Evolutionary conservation across 2,329 filamentous ascomycete species (phyloP).

Genomic region (Celoporthe dispersa): DNA sequence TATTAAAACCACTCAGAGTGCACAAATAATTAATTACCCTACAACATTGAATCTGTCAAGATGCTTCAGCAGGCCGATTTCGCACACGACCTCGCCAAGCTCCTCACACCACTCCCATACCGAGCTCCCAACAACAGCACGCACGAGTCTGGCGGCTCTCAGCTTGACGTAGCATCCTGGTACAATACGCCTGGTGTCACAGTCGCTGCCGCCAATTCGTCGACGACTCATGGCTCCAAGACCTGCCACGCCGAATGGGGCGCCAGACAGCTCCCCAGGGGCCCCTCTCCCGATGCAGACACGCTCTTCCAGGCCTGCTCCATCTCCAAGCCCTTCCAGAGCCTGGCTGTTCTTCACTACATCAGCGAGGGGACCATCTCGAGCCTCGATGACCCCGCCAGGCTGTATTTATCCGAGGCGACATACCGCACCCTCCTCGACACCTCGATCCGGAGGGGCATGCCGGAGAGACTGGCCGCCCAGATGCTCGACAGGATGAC

Average conservation of each 20-base stretch:
- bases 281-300: conserved; percentile 13
- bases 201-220: conserved; percentile 14
- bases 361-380: conserved; percentile 20
- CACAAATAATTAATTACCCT: too few species aligned
- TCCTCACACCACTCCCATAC: conserved; percentile 14
- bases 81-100: conserved; percentile 11
- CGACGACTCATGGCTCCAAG: neutral
- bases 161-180: conserved; percentile 16
- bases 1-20: neutral
- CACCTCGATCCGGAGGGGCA: conserved; percentile 16
- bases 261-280: conserved; percentile 9
- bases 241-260: conserved; percentile 21
- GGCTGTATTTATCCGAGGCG: conserved; percentile 15
- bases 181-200: conserved; percentile 23
- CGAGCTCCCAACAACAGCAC: neutral
- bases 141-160: neutral
- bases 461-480: conserved; percentile 15
- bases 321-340: conserved; percentile 26
- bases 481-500: conserved; percentile 21
- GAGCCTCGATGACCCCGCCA: conserved; percentile 19
- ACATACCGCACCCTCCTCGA: conserved; percentile 16
- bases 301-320: conserved; percentile 27
- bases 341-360: conserved; percentile 22
- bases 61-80: conserved; percentile 19
- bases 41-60: neutral